A percentile compares a stretch with the other conserved stretches of the same genome.
Conservation (phyloP, 108 stramenopile species). For the Fistulifera pelliculosa region DNA sequence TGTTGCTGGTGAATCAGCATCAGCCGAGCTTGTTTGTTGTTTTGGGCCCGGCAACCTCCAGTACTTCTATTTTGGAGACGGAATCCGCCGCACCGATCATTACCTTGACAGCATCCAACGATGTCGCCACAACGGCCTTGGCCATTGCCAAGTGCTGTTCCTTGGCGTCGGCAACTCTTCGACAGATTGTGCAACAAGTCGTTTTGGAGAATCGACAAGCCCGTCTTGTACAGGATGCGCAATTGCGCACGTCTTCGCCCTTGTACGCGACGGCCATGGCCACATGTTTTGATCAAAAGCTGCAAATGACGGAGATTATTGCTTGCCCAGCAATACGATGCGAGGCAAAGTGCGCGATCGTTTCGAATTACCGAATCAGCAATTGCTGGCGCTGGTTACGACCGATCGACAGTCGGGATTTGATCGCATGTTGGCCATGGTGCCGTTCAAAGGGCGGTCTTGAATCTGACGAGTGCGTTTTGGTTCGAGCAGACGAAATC, state of each 20-base stretch:
- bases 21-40: constrained; percentile 15
- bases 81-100: constrained; percentile 19
- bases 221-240: constrained; percentile 31
- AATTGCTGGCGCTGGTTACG: constrained; percentile 80
- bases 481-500: constrained; percentile 91
- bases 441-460: constrained; percentile 97
- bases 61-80: constrained; percentile 16
- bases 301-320: constrained; percentile 42
- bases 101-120: constrained; percentile 4
- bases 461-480: constrained; percentile 88
- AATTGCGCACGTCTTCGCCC: constrained; percentile 27
- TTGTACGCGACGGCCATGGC: constrained; percentile 31
- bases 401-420: constrained; percentile 98
- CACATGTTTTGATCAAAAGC: constrained; percentile 23
- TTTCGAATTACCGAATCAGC: constrained; percentile 33
- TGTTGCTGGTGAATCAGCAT: constrained; percentile 6
- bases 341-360: constrained; percentile 82
- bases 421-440: constrained; percentile 88
- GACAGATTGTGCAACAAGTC: constrained; percentile 15
- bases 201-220: constrained; percentile 18
- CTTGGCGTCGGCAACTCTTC: constrained; percentile 13
- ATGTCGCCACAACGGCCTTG: constrained; percentile 19
- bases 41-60: constrained; percentile 16
- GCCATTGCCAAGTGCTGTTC: constrained; percentile 38
- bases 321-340: constrained; percentile 31